Base-by-base conservation (phyloP, 352 stramenopile species). In the Globisporangium irregulare region DNA sequence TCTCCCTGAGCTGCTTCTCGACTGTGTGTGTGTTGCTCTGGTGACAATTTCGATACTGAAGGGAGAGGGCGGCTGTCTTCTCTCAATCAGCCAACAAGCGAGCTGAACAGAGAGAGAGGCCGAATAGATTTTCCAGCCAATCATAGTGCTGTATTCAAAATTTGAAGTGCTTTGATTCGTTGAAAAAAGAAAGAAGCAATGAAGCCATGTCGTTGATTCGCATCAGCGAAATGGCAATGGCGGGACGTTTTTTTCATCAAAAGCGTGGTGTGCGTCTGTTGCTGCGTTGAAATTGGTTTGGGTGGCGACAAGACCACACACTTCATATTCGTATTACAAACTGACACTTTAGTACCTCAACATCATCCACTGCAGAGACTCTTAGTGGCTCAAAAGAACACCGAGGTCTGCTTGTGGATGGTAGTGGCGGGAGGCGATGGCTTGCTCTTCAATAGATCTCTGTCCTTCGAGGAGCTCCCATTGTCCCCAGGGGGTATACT, bases 391-490 rank as follows among this genome's bases (percentile, higher is more conserved):
- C 41, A 71, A 25, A 71, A 71, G 27, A 67, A 71, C 34, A 71
- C 66, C 0, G 66, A 71, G 20, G 66, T 61, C 29, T 71, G 66
- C 53, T 71, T 71, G 27, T 66, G 29, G 34, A 67, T 22, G 38
- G 22, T 25, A 10, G 20, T 24, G n/a, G 50, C 8, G 10, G 29
- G 24, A 10, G 29, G 48, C 15, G 7, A 4, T 54, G 62, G 24
- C 34, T 24, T 36, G 36, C 36, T 38, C 14, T n/a, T 55, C 10
- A 25, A 24, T 43, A 43, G 48, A n/a, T 59, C 46, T n/a, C 34
- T 20, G 4, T 27, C 18, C 4, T 27, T 12, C 3, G 48, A 29
- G 29, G 25, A 34, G 29, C 4, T 41, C 20, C 20, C 18, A 10
- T 48, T 14, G 3, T 18, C 60, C 4, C 60, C 61, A 24, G 9